These are phyloP conservation scores for Acanthochlamys bracteata DNA, from an alignment of 106 monocot species.

Conservation along the genomic window DNA sequence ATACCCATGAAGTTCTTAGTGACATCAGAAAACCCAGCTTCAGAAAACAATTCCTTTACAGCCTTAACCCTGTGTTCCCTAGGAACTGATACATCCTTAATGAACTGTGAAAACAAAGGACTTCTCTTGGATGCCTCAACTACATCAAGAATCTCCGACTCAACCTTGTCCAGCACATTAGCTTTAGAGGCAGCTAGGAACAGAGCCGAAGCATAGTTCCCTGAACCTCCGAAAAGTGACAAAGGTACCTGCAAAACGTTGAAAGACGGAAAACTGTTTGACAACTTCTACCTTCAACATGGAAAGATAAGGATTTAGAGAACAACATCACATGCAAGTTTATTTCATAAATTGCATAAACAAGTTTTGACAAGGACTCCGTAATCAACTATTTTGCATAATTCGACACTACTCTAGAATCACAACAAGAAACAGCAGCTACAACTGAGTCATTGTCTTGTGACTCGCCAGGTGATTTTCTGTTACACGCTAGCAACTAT, in stretches of 20 bases:
- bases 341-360: too few species aligned
- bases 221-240: constrained; percentile 62
- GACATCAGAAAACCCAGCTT: constrained; percentile 72
- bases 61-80: constrained; percentile 65
- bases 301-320: too few species aligned
- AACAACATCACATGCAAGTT: too few species aligned
- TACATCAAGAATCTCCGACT: constrained; percentile 57
- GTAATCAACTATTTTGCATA: too few species aligned
- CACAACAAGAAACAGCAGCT: too few species aligned
- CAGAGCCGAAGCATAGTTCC: constrained; percentile 84
- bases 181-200: constrained; percentile 72
- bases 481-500: too few species aligned
- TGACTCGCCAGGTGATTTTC: too few species aligned
- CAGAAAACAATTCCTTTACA: constrained; percentile 55
- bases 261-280: too few species aligned
- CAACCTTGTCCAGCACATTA: constrained; percentile 69
- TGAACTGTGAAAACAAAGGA: constrained; percentile 68
- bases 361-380: too few species aligned
- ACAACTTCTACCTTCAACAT: too few species aligned
- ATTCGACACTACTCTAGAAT: too few species aligned
- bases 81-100: constrained; percentile 65
- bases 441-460: too few species aligned
- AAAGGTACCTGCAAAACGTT: constrained; percentile 44
- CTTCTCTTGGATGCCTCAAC: constrained; percentile 67
- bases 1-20: constrained; percentile 86